A percentile compares a stretch with the other conserved stretches of the same genome.
These are phyloP conservation scores for Phaseolus lunatus DNA, from an alignment of 306 rosid species.

Conservation along the genomic window DNA sequence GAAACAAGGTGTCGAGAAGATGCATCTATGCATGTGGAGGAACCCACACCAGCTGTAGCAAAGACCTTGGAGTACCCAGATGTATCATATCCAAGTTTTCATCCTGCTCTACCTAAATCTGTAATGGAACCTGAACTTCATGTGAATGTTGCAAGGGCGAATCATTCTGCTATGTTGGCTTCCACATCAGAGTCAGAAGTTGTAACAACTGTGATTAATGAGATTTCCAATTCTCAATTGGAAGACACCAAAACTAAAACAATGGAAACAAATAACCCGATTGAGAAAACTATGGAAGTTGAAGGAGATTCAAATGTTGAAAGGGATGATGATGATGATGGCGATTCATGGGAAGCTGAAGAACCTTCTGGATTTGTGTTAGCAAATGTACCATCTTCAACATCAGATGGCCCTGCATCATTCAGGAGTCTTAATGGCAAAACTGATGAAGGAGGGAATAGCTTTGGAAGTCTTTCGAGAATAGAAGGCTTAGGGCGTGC, in stretches of 20 bases:
- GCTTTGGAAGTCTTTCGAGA: conserved; percentile 92
- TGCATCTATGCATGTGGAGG: conserved; percentile 49
- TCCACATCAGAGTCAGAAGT: conserved; percentile 52
- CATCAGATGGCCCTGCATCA: conserved; percentile 89
- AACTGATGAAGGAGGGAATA: conserved; percentile 86
- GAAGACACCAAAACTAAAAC: conserved; percentile 44
- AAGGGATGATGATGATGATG: conserved; percentile 81
- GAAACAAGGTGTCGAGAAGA: conserved; percentile 57
- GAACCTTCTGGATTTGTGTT: conserved; percentile 64
- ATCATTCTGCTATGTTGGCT: conserved; percentile 42
- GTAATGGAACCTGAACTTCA: conserved; percentile 58
- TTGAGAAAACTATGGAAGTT: conserved; percentile 62
- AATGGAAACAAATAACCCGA: conserved; percentile 52
- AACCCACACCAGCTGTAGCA: conserved; percentile 48
- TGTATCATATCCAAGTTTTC: conserved; percentile 46
- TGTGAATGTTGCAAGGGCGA: conserved; percentile 52
- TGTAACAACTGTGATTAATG: conserved; percentile 53
- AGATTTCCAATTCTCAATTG: conserved; percentile 52
- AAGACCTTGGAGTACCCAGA: conserved; percentile 58
- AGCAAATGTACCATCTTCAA: conserved; percentile 45
- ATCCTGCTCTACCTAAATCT: conserved; percentile 61
- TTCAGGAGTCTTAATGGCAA: conserved; percentile 87
- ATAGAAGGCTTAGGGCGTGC: conserved; percentile 95
- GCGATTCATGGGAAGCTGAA: conserved; percentile 79
- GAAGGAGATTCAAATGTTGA: conserved; percentile 61